Evolutionary conservation across 345 rosid genomes (phyloP), one percentile per base, ranked within the genome.

Genomic region (Ceriops tagal): DNA sequence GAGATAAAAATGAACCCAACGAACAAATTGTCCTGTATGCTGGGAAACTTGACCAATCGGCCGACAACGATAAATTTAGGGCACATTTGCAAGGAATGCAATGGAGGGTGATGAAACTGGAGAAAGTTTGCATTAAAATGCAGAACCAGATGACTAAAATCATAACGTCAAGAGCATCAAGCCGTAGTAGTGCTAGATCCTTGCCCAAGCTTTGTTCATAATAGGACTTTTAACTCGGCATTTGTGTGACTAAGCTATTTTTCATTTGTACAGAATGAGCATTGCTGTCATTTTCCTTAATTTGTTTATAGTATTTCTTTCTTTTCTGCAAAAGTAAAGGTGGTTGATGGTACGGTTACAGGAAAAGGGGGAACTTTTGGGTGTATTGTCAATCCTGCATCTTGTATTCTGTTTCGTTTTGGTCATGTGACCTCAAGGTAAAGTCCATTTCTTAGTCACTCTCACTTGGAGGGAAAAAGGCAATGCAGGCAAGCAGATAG

Each of bases 181-280:
- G 76, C 71, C 86, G 68, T 61, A 79, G 79, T 37, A 83, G 59
- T 53, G 71, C 81, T 37, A 86, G 89, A 81, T 90, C 93, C 9
- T 75, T 95, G 55, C 97, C 97, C 10, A 92, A 72, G 83, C 86
- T 92, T 7, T 95, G 99, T 80, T 95, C 96, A 34, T 88, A 84
- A 88, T 71, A 69, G 27, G 32, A 64, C 30, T 67, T 15, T 64
- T 51, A 39, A 37, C 31, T 53, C 69, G 57, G 9, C 37, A 22
- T 62, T 13, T 58, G 20, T 9, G 26, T 67, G 57, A 20, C 60
- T 24, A 63, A 8, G 7, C 49, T 62, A 32, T 67, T 20, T 67
- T 61, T 35, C 62, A 52, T 67, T 18, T 77, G 66, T 72, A 75
- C 61, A 76, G 83, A 65, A 57, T 65, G 72, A 64, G 58, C 21